phyloP scores from a whole-genome alignment of 768 basidiomycete genomes.

The Mycena belliarum region DNA sequence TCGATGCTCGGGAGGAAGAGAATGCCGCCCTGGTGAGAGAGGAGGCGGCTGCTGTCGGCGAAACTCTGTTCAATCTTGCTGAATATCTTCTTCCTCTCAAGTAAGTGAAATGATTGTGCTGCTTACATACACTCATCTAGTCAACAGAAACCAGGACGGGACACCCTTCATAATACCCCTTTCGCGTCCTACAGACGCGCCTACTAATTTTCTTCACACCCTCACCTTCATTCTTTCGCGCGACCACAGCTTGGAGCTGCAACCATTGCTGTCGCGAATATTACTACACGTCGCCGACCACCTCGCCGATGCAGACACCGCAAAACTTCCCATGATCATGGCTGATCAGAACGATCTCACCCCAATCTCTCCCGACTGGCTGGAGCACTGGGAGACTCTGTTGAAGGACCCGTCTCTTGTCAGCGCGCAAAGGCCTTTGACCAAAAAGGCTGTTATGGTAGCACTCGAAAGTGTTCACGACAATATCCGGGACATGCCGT shows the following conservation, averaged over 20 bases:
- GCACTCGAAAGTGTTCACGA: constrained; percentile 61
- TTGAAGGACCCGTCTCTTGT: constrained; percentile 51
- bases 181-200: constrained; percentile 52
- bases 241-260: constrained; percentile 58
- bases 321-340: constrained; percentile 62
- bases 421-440: constrained; percentile 45
- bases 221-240: constrained; percentile 64
- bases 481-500: constrained; percentile 67
- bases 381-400: constrained; percentile 63
- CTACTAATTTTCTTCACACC: constrained; percentile 62
- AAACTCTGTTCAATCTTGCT: constrained; percentile 58
- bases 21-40: constrained; percentile 56
- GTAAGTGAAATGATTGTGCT: constrained; percentile 41
- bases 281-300: constrained; percentile 69
- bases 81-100: constrained; percentile 58
- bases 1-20: constrained; percentile 66
- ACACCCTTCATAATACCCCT: constrained; percentile 53
- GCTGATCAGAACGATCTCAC: constrained; percentile 66
- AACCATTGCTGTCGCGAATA: constrained; percentile 61
- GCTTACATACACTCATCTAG: constrained; percentile 3
- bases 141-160: constrained; percentile 43
- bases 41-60: constrained; percentile 65
- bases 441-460: constrained; percentile 57
- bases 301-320: constrained; percentile 67
- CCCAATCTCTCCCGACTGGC: constrained; percentile 73